phyloP scores from a whole-genome alignment of 1,139 yeast genomes.

The Pichia sp. region DNA sequence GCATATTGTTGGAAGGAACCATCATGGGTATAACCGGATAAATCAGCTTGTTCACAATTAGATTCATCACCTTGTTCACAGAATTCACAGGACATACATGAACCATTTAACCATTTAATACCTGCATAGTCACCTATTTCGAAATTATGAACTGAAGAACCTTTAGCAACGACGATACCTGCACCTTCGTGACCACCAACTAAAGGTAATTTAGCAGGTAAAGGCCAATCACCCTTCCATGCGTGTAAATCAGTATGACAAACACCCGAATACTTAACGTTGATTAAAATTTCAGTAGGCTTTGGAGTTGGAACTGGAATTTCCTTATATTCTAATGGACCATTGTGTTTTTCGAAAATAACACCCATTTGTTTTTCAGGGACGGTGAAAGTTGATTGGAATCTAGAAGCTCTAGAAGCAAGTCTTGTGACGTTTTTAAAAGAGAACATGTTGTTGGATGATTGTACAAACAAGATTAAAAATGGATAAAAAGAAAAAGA shows the following conservation, averaged over 20 bases:
- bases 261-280: constrained; percentile 68
- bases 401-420: constrained; percentile 13
- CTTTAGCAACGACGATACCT: constrained; percentile 72
- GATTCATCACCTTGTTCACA: constrained; percentile 66
- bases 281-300: constrained; percentile 56
- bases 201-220: constrained; percentile 56
- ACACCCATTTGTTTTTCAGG: constrained; percentile 70
- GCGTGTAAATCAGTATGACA: constrained; percentile 76
- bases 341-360: constrained; percentile 62
- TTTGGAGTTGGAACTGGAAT: constrained; percentile 65
- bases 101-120: constrained; percentile 64
- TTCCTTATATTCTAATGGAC: constrained; percentile 55
- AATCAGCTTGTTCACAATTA: constrained; percentile 59
- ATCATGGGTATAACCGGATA: constrained; percentile 75
- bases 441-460: background rate
- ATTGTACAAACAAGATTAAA: background rate
- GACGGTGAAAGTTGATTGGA: constrained; percentile 29
- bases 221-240: constrained; percentile 76
- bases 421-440: background rate
- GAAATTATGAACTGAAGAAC: constrained; percentile 61
- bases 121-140: constrained; percentile 75
- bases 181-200: constrained; percentile 90
- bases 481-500: too few relatives aligned
- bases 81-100: constrained; percentile 68
- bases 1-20: constrained; percentile 84